These are phyloP conservation scores for Sporothrix curviconia DNA, from an alignment of 2,329 filamentous ascomycete genomes.

Conservation along the genomic window DNA sequence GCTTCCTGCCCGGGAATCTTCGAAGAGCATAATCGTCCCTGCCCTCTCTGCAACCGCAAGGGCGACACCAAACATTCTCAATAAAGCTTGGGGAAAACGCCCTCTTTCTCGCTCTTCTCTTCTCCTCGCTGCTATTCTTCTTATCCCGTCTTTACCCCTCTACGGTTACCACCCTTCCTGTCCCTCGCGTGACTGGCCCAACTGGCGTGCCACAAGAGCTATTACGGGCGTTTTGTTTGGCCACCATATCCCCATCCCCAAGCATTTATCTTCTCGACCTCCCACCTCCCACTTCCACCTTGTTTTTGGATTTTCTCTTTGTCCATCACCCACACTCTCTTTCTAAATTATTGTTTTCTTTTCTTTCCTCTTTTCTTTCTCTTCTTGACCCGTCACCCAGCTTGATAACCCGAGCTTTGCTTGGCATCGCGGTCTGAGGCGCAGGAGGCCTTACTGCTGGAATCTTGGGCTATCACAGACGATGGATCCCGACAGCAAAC, in stretches of 20 bases:
- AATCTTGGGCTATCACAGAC: too few relatives aligned
- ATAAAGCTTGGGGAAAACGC: too few relatives aligned
- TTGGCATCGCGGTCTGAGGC: too few relatives aligned
- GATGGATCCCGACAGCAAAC: slow-evolving; percentile 18
- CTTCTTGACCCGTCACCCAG: background rate
- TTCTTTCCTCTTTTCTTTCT: background rate
- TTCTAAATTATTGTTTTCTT: background rate
- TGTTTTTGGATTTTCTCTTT: background rate
- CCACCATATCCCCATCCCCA: background rate
- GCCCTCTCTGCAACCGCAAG: too few relatives aligned
- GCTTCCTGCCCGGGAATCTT: background rate
- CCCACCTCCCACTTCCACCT: background rate
- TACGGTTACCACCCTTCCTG: too few relatives aligned
- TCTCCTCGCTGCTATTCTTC: background rate
- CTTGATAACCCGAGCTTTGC: too few relatives aligned
- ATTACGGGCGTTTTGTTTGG: background rate
- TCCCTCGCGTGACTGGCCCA: background rate
- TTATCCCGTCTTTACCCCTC: background rate
- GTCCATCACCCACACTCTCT: background rate
- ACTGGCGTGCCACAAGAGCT: background rate
- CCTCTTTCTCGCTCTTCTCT: background rate
- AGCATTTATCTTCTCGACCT: background rate
- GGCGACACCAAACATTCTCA: too few relatives aligned
- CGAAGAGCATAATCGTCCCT: background rate
- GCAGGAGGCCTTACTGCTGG: too few relatives aligned